A percentile compares a stretch with the other conserved stretches of the same genome.
Conservation (phyloP, 2,329 filamentous ascomycete species). For the Fusarium cyanostomum region DNA sequence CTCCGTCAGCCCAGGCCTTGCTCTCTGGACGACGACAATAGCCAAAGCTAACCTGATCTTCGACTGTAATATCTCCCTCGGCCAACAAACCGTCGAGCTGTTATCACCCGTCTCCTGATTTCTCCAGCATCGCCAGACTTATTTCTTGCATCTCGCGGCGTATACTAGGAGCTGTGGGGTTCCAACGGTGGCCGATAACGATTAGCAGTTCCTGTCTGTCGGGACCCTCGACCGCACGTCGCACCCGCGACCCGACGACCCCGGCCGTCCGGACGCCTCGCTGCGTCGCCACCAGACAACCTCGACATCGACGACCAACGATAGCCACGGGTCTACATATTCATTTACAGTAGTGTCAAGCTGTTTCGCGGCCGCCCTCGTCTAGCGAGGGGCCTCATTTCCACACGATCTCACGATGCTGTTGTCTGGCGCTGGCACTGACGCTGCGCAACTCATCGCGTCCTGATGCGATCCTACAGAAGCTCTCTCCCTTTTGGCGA, state of each 20-base stretch:
- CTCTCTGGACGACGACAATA: constrained; percentile 22
- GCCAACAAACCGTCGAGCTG: neutral
- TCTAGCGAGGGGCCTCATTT: constrained; percentile 34
- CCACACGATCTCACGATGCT: constrained; percentile 40
- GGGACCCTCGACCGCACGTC: constrained; percentile 18
- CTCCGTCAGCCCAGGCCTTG: constrained; percentile 16
- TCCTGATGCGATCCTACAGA: constrained; percentile 39
- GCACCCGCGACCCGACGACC: constrained; percentile 24
- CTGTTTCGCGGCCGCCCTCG: constrained; percentile 21
- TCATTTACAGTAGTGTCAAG: neutral
- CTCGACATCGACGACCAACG: neutral
- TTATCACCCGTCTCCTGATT: neutral
- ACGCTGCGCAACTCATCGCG: constrained; percentile 37
- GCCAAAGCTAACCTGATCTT: neutral
- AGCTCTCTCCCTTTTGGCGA: constrained; percentile 24
- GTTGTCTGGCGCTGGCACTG: constrained; percentile 37
- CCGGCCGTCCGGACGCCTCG: constrained; percentile 14
- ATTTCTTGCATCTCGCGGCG: neutral
- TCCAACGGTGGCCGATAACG: neutral
- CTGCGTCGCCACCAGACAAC: neutral
- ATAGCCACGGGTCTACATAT: neutral
- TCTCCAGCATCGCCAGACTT: neutral
- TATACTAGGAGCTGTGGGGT: neutral
- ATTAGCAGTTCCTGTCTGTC: constrained; percentile 16
- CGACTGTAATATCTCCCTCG: neutral